A percentile compares a stretch with the other conserved stretches of the same genome.
Evolutionary conservation across 768 basidiomycete genomes (phyloP).

Genomic region (Coprinopsis sp.): DNA sequence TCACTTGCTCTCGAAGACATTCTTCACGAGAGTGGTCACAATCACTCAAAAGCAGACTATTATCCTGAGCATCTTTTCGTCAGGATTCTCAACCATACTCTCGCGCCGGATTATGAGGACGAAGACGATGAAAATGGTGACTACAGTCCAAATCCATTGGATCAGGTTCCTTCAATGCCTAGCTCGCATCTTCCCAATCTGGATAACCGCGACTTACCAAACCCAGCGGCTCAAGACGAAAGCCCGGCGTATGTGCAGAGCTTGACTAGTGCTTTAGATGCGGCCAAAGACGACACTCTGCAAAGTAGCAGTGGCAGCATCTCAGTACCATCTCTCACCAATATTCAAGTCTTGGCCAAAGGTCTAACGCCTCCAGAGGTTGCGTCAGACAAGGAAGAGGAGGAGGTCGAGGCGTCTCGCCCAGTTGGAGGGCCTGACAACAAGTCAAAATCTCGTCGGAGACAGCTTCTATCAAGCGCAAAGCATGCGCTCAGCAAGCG

Average conservation of each 20-base stretch:
- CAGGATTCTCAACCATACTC: constrained; percentile 49
- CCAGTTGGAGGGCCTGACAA: not conserved
- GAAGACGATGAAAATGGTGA: not conserved
- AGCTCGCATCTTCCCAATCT: not conserved
- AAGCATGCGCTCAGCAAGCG: constrained; percentile 12
- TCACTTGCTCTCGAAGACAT: constrained; percentile 64
- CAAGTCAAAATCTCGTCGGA: not conserved
- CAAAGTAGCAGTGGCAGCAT: no score
- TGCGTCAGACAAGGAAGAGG: not conserved
- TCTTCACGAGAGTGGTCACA: constrained; percentile 48
- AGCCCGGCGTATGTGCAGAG: no score
- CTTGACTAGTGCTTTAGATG: no score
- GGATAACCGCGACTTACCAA: not conserved
- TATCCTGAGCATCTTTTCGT: constrained; percentile 60
- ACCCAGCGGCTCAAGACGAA: constrained; percentile 2
- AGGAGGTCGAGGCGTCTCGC: not conserved
- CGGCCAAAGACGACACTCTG: no score
- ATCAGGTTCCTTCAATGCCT: not conserved
- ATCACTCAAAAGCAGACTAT: constrained; percentile 43
- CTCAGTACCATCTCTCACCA: no score
- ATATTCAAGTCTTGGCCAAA: no score
- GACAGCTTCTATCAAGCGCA: not conserved
- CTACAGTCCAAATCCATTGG: no score
- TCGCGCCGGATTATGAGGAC: constrained; percentile 16
- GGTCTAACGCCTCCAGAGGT: no score